Evolutionary conservation across 768 basidiomycete species (phyloP), one percentile per base, ranked within the genome.

Genomic region (Panellus pusillus): DNA sequence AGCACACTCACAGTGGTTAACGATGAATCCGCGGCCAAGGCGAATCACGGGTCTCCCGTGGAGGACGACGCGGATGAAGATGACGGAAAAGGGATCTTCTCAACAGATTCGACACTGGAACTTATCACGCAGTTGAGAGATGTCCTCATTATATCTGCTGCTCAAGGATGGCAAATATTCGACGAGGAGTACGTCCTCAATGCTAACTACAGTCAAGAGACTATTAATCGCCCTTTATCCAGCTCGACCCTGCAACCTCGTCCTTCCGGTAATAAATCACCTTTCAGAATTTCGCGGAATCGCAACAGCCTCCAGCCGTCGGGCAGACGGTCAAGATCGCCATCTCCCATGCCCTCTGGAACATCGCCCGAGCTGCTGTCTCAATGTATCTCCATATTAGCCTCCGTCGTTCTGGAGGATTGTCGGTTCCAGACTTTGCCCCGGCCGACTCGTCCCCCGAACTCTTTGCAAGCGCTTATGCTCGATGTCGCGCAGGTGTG

Each of bases 381-480:
- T 2, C 72, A 79, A 50, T 88, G 85, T 65, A 78, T 87, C 12
- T 78, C 75, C 24, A 68, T 83, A 32, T 75, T 87, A 31, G 75
- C 75, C n/a, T 89, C 83, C 1, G 71, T 93, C 18, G 73, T 91
- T 15, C 68, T 73, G 6, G 84, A 87, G 52, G 91, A 93, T 63
- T 88, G 88, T 63, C 82, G 89, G 2, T 89, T 81, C 68, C 78
- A 79, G 55, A 76, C 81, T 11, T 74, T 70, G 9, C 83, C 86
- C 14, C 78, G 86, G 4, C 88, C 85, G 3, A 74, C 74, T 0
- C 77, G 81, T 27, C 91, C 91, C 13, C 87, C 90, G 3, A 82
- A 90, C 63, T 76, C 89, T 4, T 69, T 94, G n/a, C 91, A 93
- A 61, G 78, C 82, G 1, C 67, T 87, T 27, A 79, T 78, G 4